A percentile compares a stretch with the other conserved stretches of the same genome.
phyloP scores from a whole-genome alignment of 164 flowering plant genomes.

The Kingdonia uniflora region DNA sequence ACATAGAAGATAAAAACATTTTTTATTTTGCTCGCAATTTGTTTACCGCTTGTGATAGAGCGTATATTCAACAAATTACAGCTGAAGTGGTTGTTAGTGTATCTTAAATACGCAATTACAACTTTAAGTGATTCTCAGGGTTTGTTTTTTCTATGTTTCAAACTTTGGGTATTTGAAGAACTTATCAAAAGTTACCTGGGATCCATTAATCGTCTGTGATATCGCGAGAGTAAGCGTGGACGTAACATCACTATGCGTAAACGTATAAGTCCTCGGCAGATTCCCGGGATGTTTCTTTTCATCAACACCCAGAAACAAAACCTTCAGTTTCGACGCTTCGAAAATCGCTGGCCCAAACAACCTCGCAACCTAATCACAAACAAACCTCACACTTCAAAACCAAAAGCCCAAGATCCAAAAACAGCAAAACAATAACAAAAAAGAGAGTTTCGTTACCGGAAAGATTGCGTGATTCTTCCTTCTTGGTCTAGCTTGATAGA shows the following conservation, averaged over 20 bases:
- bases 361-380: slow-evolving; percentile 51
- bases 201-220: slow-evolving; percentile 77
- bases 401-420: slow-evolving; percentile 1
- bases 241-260: slow-evolving; percentile 86
- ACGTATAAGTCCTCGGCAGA: slow-evolving; percentile 79
- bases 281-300: slow-evolving; percentile 79
- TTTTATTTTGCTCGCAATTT: too few relatives aligned
- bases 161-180: too few relatives aligned
- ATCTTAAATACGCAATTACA: too few relatives aligned
- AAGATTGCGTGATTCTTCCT: slow-evolving; percentile 20
- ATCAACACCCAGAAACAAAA: slow-evolving; percentile 63
- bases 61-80: too few relatives aligned
- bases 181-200: slow-evolving; percentile 90
- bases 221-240: slow-evolving; percentile 78
- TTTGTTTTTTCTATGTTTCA: too few relatives aligned
- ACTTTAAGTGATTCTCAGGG: too few relatives aligned
- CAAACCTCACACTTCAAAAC: neutral
- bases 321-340: slow-evolving; percentile 88
- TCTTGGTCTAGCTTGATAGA: slow-evolving; percentile 11
- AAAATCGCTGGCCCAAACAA: slow-evolving; percentile 86
- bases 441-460: slow-evolving; percentile 27
- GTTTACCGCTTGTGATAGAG: too few relatives aligned
- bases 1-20: too few relatives aligned
- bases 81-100: too few relatives aligned
- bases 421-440: neutral